Percentiles rank a stretch among this genome's conserved stretches.
Conservation (phyloP, 1,284 basidiomycete genomes). For the Microbotryomycetes sp. region DNA sequence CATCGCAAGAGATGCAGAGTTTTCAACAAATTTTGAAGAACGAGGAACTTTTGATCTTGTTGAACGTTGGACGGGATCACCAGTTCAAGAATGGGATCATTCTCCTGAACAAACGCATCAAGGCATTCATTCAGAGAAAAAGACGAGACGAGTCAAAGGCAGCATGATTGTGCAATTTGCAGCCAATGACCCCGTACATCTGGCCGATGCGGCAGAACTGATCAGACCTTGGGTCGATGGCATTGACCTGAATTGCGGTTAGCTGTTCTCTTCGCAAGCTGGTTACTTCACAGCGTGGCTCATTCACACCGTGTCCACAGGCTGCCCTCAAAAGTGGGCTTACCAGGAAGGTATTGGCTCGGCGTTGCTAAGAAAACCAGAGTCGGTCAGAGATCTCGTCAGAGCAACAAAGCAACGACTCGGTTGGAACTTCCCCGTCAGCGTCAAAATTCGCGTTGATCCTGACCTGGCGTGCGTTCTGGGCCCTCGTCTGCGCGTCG, state of each 20-base stretch:
- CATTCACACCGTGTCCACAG: slow-evolving; percentile 27
- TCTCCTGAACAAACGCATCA: slow-evolving; percentile 34
- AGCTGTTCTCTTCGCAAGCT: neutral
- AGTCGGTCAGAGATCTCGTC: slow-evolving; percentile 53
- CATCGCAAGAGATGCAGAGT: slow-evolving; percentile 51
- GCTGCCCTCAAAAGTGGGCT: slow-evolving; percentile 52
- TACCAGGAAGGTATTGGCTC: slow-evolving; percentile 54
- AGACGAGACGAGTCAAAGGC: slow-evolving; percentile 46
- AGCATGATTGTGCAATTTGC: slow-evolving; percentile 54
- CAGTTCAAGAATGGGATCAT: slow-evolving; percentile 24
- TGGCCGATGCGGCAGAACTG: slow-evolving; percentile 55
- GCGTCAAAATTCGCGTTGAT: slow-evolving; percentile 56
- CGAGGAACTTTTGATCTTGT: slow-evolving; percentile 50
- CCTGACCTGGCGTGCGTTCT: slow-evolving; percentile 45
- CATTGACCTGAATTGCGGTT: slow-evolving; percentile 54
- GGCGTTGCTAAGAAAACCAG: slow-evolving; percentile 53
- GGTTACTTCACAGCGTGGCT: neutral
- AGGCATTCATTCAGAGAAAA: slow-evolving; percentile 36
- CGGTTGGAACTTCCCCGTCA: slow-evolving; percentile 52
- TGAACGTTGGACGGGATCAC: slow-evolving; percentile 28
- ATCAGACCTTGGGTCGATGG: slow-evolving; percentile 51
- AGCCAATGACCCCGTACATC: slow-evolving; percentile 47
- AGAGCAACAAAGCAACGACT: slow-evolving; percentile 50
- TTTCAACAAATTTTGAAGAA: slow-evolving; percentile 49
- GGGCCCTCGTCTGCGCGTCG: neutral